Percentiles rank a stretch among this genome's conserved stretches.
Conservation (phyloP, 2,329 filamentous ascomycete genomes). For the Ceratocystiopsis minuta region DNA sequence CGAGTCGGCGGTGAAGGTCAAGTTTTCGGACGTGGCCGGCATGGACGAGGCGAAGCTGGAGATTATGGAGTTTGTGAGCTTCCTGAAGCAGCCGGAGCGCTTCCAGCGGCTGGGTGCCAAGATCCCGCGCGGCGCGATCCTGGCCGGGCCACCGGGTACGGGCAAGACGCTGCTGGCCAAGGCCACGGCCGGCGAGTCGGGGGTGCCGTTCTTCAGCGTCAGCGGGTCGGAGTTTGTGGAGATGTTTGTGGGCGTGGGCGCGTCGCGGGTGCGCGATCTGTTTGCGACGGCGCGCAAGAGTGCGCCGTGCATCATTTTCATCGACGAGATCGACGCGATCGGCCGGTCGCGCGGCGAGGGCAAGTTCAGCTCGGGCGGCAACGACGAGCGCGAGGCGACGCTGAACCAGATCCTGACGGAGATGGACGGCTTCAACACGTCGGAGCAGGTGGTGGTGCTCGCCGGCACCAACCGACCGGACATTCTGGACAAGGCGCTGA, state of each 20-base stretch:
- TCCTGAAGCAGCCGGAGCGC: slow-evolving; percentile 80
- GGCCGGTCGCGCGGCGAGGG: slow-evolving; percentile 75
- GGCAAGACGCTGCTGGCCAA: slow-evolving; percentile 97
- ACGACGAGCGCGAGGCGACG: slow-evolving; percentile 91
- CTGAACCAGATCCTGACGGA: slow-evolving; percentile 97
- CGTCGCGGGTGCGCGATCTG: slow-evolving; percentile 83
- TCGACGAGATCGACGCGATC: slow-evolving; percentile 97
- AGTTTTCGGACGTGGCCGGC: slow-evolving; percentile 89
- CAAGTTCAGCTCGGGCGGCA: slow-evolving; percentile 58
- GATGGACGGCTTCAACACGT: slow-evolving; percentile 98
- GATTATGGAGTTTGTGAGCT: slow-evolving; percentile 98
- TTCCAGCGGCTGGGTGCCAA: slow-evolving; percentile 93
- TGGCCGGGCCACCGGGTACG: slow-evolving; percentile 93
- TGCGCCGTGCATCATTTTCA: slow-evolving; percentile 97
- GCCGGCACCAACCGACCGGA: slow-evolving; percentile 94
- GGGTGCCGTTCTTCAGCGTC: slow-evolving; percentile 94
- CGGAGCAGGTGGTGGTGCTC: slow-evolving; percentile 88
- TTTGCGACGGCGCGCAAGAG: slow-evolving; percentile 92
- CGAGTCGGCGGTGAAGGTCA: slow-evolving; percentile 89
- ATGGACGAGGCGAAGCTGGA: slow-evolving; percentile 97
- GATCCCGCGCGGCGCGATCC: slow-evolving; percentile 89
- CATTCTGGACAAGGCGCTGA: slow-evolving; percentile 83
- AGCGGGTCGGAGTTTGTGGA: slow-evolving; percentile 98
- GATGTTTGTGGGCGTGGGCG: slow-evolving; percentile 98
- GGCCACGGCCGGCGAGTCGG: slow-evolving; percentile 90